Base-by-base conservation (phyloP, 1,139 yeast genomes). In the Geotrichum reessii region DNA sequence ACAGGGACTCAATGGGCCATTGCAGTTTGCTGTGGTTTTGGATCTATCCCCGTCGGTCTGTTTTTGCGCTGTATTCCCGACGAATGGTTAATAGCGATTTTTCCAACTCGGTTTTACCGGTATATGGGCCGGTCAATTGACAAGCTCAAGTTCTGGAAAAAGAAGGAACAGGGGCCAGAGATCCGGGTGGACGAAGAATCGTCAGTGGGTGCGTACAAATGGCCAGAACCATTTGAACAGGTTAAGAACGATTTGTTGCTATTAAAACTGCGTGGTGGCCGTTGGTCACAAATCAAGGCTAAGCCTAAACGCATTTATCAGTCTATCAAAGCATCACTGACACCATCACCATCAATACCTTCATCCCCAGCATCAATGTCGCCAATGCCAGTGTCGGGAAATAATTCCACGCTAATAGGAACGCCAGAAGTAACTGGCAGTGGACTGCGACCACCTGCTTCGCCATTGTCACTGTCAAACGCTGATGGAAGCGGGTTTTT, bases 1-100 rank as follows among this genome's bases (percentile, higher is more conserved):
- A 85, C 95, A 0, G 86, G 87, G 5, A 83, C 82, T 1, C 84
- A 85, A 86, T 95, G 99, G 99, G 95, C 83, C 0, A 84, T 91
- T 2, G 96, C 98, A 0, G 74, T 95, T 17, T 68, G 88, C 49
- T 85, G 96, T 76, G 99, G 99, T 28, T 74, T 87, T 64, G 62
- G 88, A 22, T 87, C 97, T 17, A 76, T 93, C 50, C 97, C 98
- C 0, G 81, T 84, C 53, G 98, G 97, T 61, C 70, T 78, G 24
- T 44, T 91, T 11, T 80, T 93, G 54, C 81, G 99, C 69, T 78
- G 86, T 24, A 79, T 87, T 49, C 99, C 99, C 1, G 96, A 95
- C 73, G 76, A 77, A 62, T 86, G 91, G 88, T 86, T 85, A 1
- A 78, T 80, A 60, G 78, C 73, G 63, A 68, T 83, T 14, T 89